phyloP scores from a whole-genome alignment of 31 red algal genomes.

The Endocladia muricata region DNA sequence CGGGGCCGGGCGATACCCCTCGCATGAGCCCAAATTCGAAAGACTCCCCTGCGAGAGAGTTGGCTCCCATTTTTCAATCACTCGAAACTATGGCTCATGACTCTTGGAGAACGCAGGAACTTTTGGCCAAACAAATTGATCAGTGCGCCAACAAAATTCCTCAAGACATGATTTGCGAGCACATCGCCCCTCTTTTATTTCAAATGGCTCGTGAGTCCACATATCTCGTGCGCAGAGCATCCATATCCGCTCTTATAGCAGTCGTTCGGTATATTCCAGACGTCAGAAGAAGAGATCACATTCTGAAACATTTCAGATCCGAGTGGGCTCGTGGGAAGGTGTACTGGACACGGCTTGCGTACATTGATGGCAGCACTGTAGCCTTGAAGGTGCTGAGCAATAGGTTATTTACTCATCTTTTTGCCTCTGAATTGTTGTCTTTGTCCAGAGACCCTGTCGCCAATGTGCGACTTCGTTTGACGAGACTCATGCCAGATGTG shows the following conservation, averaged over 20 bases:
- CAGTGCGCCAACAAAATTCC: conserved; percentile 70
- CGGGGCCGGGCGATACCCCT: conserved; percentile 23
- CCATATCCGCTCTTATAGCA: conserved; percentile 68
- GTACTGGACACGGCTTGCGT: conserved; percentile 87
- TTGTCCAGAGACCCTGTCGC: conserved; percentile 73
- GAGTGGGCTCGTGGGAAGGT: conserved; percentile 89
- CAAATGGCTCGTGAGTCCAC: conserved; percentile 89
- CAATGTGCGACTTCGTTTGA: conserved; percentile 74
- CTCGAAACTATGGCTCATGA: conserved; percentile 83
- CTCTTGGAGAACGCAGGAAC: conserved; percentile 85
- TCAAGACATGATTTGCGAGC: conserved; percentile 80
- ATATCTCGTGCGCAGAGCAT: conserved; percentile 77
- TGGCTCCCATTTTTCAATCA: conserved; percentile 63
- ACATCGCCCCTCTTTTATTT: conserved; percentile 80
- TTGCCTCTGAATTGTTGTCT: conserved; percentile 66
- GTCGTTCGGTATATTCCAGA: conserved; percentile 76
- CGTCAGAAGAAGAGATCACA: conserved; percentile 85
- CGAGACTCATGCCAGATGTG: conserved; percentile 53
- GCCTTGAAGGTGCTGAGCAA: conserved; percentile 54
- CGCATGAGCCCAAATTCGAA: conserved; percentile 40
- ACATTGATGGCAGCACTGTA: conserved; percentile 78
- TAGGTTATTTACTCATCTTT: conserved; percentile 72
- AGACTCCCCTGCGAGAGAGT: conserved; percentile 59
- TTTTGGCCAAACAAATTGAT: conserved; percentile 79
- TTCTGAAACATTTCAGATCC: conserved; percentile 83